Conservation (phyloP, 345 rosid species). For the Kandelia obovata region DNA sequence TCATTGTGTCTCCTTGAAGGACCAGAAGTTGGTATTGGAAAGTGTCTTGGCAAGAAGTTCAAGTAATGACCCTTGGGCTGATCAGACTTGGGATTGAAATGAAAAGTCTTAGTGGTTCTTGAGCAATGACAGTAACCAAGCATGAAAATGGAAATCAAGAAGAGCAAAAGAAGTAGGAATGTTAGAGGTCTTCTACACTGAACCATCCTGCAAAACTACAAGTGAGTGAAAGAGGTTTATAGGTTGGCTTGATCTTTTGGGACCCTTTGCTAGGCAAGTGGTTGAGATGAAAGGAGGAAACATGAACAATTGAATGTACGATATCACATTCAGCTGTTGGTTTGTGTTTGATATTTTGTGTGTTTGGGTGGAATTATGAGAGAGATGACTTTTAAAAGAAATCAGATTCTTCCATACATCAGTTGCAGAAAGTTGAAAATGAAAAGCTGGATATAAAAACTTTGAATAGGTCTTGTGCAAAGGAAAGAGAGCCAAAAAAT, state of each 20-base stretch:
- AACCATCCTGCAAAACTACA: conserved; percentile 33
- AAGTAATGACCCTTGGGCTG: conserved; percentile 51
- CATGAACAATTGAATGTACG: conserved; percentile 14
- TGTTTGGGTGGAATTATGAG: conserved; percentile 8
- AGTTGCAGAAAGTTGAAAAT: conserved; percentile 26
- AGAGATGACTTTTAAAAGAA: conserved; percentile 22
- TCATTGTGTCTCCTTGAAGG: conserved; percentile 91
- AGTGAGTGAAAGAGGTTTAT: neutral
- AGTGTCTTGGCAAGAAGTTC: conserved; percentile 72
- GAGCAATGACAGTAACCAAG: conserved; percentile 42
- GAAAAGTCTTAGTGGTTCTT: conserved; percentile 44
- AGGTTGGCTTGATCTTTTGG: conserved; percentile 3
- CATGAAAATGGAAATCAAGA: conserved; percentile 24
- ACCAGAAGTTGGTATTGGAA: conserved; percentile 83
- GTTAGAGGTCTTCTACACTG: conserved; percentile 29
- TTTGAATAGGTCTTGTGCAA: conserved; percentile 7
- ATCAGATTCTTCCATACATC: conserved; percentile 26
- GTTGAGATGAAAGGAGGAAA: conserved; percentile 34
- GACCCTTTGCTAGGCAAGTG: conserved; percentile 17
- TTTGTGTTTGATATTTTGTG: conserved; percentile 3
- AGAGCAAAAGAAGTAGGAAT: conserved; percentile 12
- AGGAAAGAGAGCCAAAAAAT: neutral
- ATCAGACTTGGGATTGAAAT: conserved; percentile 35
- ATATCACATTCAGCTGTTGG: conserved; percentile 17
- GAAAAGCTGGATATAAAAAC: conserved; percentile 8